Evolutionary conservation across 495 filamentous ascomycete genomes (phyloP).

Genomic region (Glarea lozoyensis): DNA sequence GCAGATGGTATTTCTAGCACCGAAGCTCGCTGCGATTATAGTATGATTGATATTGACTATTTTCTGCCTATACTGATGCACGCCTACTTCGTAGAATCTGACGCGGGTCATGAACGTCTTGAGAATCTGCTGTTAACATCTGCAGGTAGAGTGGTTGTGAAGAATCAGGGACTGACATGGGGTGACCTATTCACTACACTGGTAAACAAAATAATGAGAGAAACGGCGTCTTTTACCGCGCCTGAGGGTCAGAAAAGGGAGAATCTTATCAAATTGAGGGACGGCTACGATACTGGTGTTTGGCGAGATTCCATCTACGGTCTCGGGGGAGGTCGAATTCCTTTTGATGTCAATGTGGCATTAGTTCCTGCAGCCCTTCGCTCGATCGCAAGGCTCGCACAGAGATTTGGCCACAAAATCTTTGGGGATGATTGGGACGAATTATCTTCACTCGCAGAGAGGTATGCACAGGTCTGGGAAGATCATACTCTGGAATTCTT

Average conservation of each 20-base stretch:
- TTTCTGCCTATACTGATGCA: slow-evolving; percentile 49
- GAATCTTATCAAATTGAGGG: slow-evolving; percentile 49
- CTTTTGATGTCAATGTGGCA: slow-evolving; percentile 59
- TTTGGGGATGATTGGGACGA: slow-evolving; percentile 38
- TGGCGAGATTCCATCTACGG: slow-evolving; percentile 56
- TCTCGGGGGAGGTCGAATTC: slow-evolving; percentile 53
- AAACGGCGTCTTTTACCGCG: slow-evolving; percentile 43
- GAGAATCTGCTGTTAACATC: too few relatives aligned
- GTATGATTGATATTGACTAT: slow-evolving; percentile 61
- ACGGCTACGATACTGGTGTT: slow-evolving; percentile 47
- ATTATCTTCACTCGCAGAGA: slow-evolving; percentile 29
- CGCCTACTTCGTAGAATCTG: slow-evolving; percentile 46
- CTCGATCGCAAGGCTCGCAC: slow-evolving; percentile 43
- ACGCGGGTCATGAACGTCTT: slow-evolving; percentile 30
- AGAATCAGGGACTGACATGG: too few relatives aligned
- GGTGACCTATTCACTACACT: too few relatives aligned
- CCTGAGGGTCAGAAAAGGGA: slow-evolving; percentile 33
- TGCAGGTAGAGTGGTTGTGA: too few relatives aligned
- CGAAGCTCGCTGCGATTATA: slow-evolving; percentile 49
- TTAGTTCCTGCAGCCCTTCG: slow-evolving; percentile 52
- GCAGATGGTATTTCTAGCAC: slow-evolving; percentile 42
- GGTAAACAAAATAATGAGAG: slow-evolving; percentile 49
- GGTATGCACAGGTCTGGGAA: slow-evolving; percentile 54
- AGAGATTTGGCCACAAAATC: too few relatives aligned
- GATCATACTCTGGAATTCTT: slow-evolving; percentile 53